Evolutionary conservation across 75 land plant genomes (phyloP), one percentile per base, ranked within the genome.

Genomic region (Selaginella moellendorffii): DNA sequence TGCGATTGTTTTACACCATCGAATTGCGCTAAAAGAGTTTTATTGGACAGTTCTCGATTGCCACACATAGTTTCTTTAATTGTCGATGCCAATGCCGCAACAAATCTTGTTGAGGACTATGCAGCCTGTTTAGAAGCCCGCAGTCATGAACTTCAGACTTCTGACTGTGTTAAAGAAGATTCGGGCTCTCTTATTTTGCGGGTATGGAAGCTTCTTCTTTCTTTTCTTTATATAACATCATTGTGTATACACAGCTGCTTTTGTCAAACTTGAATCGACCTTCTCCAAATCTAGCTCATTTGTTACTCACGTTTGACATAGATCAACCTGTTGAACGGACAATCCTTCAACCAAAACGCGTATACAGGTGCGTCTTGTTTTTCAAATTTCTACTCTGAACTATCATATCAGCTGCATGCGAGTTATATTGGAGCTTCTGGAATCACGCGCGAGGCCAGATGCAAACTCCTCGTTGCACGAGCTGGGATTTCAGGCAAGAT

Each of bases 91-190:
- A 79, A 76, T 77, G 80, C 84, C 29, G 84, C 83, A 5, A 70
- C 65, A 21, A 63, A 20, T 53, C 70, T 93, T 36, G 75, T 85
- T 70, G 96, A 83, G 69, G 98, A 93, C 71, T 93, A 88, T 85
- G 98, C 98, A 61, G 72, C 82, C 42, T 93, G 95, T 76, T 78
- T 93, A 17, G 98, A 93, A 73, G 73, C 69, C 20, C 80, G 87
- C n/a, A 66, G 78, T 18, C 80, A 85, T 66, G 96, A 85, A 46
- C 28, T 54, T 63, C 83, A 80, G 27, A 54, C 69, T 12, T 66
- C 78, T 28, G 98, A 88, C 61, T 83, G 76, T 60, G 78, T 75
- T 27, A 72, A 54, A 61, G 87, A 83, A 54, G 98, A 93, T 69
- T 61, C 66, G 65, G 98, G 96, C 54, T 80, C 92, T 61, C 81